Evolutionary conservation across 495 filamentous ascomycete genomes (phyloP).

Genomic region (Cercophora scortea): DNA sequence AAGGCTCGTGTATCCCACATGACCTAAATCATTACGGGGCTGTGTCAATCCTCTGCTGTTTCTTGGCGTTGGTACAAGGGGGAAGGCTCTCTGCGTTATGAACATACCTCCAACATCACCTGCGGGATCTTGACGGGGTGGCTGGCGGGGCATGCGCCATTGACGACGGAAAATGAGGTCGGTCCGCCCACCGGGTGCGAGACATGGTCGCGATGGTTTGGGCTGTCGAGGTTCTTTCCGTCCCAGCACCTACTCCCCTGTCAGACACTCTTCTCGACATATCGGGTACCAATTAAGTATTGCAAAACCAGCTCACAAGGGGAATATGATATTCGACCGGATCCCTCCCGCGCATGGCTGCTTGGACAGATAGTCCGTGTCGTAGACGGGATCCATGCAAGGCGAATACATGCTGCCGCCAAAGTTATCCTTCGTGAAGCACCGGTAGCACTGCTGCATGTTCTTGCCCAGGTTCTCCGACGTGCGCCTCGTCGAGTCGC

Average conservation of each 20-base stretch:
- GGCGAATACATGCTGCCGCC: constrained; percentile 22
- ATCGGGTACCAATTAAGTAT: too few species aligned
- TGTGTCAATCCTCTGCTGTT: too few species aligned
- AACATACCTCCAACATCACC: constrained; percentile 21
- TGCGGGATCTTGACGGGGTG: constrained; percentile 34
- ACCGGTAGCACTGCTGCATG: constrained; percentile 29
- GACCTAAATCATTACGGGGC: constrained; percentile 1
- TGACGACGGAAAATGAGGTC: constrained; percentile 11
- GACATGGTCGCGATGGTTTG: constrained; percentile 30
- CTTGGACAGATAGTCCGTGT: constrained; percentile 20
- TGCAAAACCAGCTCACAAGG: constrained; percentile 16
- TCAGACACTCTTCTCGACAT: background rate
- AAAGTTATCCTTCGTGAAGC: constrained; percentile 23
- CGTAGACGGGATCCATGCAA: constrained; percentile 19
- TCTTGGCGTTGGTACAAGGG: too few species aligned
- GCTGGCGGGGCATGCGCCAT: constrained; percentile 25
- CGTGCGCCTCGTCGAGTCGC: constrained; percentile 14
- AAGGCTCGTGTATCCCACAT: constrained; percentile 30
- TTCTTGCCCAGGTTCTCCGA: constrained; percentile 15
- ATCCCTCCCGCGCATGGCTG: constrained; percentile 26
- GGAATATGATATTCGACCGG: constrained; percentile 32
- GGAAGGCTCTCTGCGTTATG: too few species aligned
- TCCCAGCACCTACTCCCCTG: constrained; percentile 15
- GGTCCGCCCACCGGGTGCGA: constrained; percentile 20
- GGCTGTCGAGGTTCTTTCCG: constrained; percentile 24